Evolutionary conservation across 495 filamentous ascomycete genomes (phyloP).

Genomic region (Paragyromitra xinjiangensis): DNA sequence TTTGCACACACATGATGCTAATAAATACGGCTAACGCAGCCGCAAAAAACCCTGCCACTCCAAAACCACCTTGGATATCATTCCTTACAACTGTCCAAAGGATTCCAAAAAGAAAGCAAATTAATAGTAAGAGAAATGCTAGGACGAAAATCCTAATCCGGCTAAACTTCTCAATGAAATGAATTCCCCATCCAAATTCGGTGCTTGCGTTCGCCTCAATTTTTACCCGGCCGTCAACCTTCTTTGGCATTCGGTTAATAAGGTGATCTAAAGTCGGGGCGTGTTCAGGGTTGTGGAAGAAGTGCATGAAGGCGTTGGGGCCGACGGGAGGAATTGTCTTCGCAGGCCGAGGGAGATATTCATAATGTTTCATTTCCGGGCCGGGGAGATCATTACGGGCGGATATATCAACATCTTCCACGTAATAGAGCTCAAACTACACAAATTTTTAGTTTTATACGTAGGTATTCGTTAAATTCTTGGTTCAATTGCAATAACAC

Average conservation of each 20-base stretch:
- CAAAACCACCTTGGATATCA: conserved; percentile 7
- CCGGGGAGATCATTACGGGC: background rate
- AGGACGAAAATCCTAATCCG: background rate
- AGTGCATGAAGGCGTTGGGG: conserved; percentile 4
- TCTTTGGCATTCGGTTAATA: conserved; percentile 5
- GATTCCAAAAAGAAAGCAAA: background rate
- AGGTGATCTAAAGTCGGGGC: conserved; percentile 5
- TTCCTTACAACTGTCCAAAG: conserved; percentile 3
- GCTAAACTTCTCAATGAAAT: background rate
- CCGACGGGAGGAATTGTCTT: background rate
- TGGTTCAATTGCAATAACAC: background rate
- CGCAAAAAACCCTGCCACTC: conserved; percentile 5
- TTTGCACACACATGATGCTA: background rate
- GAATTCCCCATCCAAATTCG: conserved; percentile 8
- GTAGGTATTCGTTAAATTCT: background rate
- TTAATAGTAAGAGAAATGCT: background rate
- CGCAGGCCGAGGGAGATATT: background rate
- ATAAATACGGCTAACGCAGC: conserved; percentile 1
- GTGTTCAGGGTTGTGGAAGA: conserved; percentile 7
- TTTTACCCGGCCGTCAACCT: background rate
- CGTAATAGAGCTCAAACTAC: conserved; percentile 14
- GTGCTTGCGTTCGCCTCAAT: background rate
- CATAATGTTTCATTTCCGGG: background rate
- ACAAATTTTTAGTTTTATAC: background rate
- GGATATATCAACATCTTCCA: conserved; percentile 15